These are phyloP conservation scores for Carex littledalei DNA, from an alignment of 176 grass and related monocot genomes.

Conservation along the genomic window DNA sequence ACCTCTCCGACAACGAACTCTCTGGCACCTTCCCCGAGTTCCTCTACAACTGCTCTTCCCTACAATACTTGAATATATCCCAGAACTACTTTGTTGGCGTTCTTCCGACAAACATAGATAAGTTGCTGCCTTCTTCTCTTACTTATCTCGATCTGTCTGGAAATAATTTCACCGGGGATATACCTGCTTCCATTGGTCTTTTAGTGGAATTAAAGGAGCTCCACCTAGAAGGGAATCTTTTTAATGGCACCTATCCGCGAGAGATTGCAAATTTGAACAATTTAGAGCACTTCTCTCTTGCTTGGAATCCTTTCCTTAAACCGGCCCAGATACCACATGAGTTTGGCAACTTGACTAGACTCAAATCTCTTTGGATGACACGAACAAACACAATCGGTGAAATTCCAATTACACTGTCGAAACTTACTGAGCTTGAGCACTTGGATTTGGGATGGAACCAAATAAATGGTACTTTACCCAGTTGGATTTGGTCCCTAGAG, in stretches of 20 bases:
- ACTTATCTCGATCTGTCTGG: conserved; percentile 20
- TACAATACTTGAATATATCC: conserved; percentile 37
- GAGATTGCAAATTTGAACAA: conserved; percentile 23
- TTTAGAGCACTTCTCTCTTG: conserved; percentile 33
- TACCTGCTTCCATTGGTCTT: conserved; percentile 24
- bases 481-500: conserved; percentile 34
- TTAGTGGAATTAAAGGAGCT: conserved; percentile 25
- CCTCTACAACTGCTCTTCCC: conserved; percentile 37
- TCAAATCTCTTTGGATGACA: conserved; percentile 26
- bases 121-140: conserved; percentile 29
- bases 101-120: conserved; percentile 28
- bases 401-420: conserved; percentile 19
- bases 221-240: conserved; percentile 25
- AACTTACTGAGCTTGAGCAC: conserved; percentile 17
- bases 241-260: conserved; percentile 33
- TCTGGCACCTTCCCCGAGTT: conserved; percentile 17
- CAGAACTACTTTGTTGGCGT: conserved; percentile 31
- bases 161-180: conserved; percentile 40
- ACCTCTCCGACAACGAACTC: conserved; percentile 46
- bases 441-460: conserved; percentile 28
- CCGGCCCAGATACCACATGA: conserved; percentile 7
- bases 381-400: conserved; percentile 14
- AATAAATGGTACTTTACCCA: conserved; percentile 26
- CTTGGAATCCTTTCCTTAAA: conserved; percentile 22
- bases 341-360: conserved; percentile 31